A percentile compares a stretch with the other conserved stretches of the same genome.
Conservation (phyloP, 805 yeast species). For the Yarrowia deformans region DNA sequence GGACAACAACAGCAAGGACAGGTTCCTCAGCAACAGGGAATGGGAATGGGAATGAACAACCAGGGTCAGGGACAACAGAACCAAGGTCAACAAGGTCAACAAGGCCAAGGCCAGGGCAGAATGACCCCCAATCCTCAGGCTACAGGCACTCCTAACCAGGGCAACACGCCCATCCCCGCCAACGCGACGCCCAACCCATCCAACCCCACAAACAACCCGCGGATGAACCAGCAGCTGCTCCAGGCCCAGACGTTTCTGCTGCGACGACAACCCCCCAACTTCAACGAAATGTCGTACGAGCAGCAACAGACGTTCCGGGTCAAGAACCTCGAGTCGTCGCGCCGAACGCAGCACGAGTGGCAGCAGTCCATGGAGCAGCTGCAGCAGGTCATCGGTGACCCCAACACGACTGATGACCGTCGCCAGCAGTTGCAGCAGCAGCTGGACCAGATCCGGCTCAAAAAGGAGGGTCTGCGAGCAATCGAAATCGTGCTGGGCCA, state of each 20-base stretch:
- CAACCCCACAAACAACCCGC: constrained; percentile 30
- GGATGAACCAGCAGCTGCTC: constrained; percentile 37
- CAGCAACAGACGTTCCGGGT: constrained; percentile 36
- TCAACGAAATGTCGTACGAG: constrained; percentile 35
- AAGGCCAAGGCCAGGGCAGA: neutral
- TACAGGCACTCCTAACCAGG: neutral
- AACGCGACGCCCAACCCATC: constrained; percentile 3
- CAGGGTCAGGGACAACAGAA: constrained; percentile 18
- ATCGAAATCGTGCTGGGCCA: constrained; percentile 33
- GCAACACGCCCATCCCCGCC: constrained; percentile 8
- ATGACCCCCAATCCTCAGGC: constrained; percentile 7
- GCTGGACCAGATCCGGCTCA: constrained; percentile 14
- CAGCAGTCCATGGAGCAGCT: constrained; percentile 31
- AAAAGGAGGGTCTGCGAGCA: constrained; percentile 31
- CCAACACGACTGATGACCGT: constrained; percentile 8
- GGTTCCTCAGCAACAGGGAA: neutral
- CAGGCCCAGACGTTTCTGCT: constrained; percentile 33
- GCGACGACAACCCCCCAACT: constrained; percentile 27
- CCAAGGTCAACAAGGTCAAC: neutral
- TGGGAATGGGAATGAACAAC: no score
- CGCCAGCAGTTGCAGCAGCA: constrained; percentile 34
- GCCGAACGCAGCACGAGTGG: constrained; percentile 30
- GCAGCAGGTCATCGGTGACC: constrained; percentile 20
- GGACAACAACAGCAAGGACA: neutral
- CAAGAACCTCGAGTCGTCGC: constrained; percentile 33